Evolutionary conservation across 2,329 filamentous ascomycete genomes (phyloP).

Genomic region (Fusarium coffeatum): DNA sequence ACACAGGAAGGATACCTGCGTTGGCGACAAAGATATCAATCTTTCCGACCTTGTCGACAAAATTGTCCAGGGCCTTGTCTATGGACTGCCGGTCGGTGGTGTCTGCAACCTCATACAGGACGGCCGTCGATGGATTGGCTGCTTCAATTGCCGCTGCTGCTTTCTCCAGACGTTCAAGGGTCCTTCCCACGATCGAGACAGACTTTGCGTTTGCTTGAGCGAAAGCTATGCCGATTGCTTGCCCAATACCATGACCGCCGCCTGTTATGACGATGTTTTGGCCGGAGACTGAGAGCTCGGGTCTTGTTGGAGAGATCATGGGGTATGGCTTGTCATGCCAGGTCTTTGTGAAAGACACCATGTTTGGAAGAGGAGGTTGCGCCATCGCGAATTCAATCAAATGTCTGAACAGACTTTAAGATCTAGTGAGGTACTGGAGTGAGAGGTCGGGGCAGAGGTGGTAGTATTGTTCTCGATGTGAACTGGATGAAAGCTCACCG

Average conservation of each 20-base stretch:
- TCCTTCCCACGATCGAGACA: constrained; percentile 56
- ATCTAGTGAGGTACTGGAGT: not conserved
- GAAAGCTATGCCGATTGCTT: constrained; percentile 70
- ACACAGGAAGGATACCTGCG: constrained; percentile 4
- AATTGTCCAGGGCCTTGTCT: not conserved
- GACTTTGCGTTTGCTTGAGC: constrained; percentile 52
- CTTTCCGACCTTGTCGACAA: constrained; percentile 7
- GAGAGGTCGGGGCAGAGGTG: no score
- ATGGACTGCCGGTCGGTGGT: not conserved
- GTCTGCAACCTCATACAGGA: not conserved
- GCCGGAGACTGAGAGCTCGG: constrained; percentile 49
- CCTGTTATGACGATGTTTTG: constrained; percentile 72
- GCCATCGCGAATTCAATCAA: not conserved
- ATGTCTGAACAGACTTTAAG: not conserved
- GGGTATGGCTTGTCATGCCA: constrained; percentile 45
- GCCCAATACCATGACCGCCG: constrained; percentile 71
- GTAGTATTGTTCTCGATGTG: no score
- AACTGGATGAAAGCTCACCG: not conserved
- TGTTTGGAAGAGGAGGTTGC: not conserved
- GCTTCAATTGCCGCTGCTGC: constrained; percentile 14
- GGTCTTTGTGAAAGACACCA: constrained; percentile 35
- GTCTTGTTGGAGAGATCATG: constrained; percentile 46
- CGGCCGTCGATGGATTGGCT: not conserved
- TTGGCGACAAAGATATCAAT: constrained; percentile 37
- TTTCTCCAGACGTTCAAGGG: constrained; percentile 42